Evolutionary conservation across 176 grass and related monocot genomes (phyloP), one percentile per base, ranked within the genome.

Genomic region (Oryza brachyantha): DNA sequence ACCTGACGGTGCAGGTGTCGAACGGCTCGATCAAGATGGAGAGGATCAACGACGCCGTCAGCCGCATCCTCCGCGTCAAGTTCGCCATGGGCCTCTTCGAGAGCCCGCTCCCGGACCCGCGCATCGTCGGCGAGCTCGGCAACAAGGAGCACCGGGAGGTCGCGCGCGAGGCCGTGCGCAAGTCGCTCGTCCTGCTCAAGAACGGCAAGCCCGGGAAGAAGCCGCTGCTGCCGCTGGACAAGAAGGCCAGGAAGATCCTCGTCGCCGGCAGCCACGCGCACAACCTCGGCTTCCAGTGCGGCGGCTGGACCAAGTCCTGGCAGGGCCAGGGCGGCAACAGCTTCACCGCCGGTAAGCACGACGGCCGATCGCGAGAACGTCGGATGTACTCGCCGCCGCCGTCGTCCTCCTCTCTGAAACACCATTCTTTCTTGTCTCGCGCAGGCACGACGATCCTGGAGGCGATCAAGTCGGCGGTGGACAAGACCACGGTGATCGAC

Each of bases 41-140:
- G 70, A 83, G 91, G 34, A 76, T 97, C 48, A 19, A 97, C 71
- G 90, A 91, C 69, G 93, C 91, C 57, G 86, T 91, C 28, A 84
- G 50, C 70, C 87, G 93, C 22, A 97, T 97, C 72, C 93, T 97
- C 76, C 80, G 93, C 24, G 93, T 97, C 80, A 97, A 97, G 63
- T 93, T 97, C 77, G 41, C 86, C 67, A 93, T 97, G 90, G 88
- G 93, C 24, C 83, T 97, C 64, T 97, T 97, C 67, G 93, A 97
- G 77, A 77, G 93, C 31, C 93, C 90, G 4, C 45, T 85, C n/a
- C 85, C 91, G 2, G 90, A 97, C 85, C 64, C 40, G 14, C 85
- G 69, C 24, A 85, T 93, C 79, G 12, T 36, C 17, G 81, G 29
- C 50, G 58, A 97, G 57, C 75, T 97, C 19, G 93, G 93, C 38